Evolutionary conservation across 2,329 filamentous ascomycete species (phyloP).

Genomic region (Fusarium begoniae): DNA sequence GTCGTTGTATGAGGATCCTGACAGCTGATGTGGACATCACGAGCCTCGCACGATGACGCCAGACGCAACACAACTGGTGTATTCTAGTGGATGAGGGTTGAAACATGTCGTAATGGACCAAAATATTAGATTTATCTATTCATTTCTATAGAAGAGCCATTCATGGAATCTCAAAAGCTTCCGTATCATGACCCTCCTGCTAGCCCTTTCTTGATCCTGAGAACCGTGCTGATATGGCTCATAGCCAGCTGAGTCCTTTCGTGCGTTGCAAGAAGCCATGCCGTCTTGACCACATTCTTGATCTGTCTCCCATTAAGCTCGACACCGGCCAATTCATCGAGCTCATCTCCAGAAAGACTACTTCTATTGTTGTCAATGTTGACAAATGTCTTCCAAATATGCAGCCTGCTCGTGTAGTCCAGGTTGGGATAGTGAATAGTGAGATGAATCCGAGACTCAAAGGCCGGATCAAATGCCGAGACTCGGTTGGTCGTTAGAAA

Average conservation of each 20-base stretch:
- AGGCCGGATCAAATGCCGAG: slow-evolving; percentile 4
- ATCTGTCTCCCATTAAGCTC: slow-evolving; percentile 23
- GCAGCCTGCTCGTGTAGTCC: not conserved
- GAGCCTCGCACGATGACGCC: too few species aligned
- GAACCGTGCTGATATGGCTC: not conserved
- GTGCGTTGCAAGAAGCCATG: not conserved
- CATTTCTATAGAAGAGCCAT: not conserved
- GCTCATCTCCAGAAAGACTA: not conserved
- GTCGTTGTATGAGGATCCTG: not conserved
- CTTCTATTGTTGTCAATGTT: fast-evolving
- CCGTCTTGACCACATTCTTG: slow-evolving; percentile 19
- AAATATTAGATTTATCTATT: not conserved
- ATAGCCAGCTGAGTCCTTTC: not conserved
- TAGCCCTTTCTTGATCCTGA: slow-evolving; percentile 3
- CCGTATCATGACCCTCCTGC: not conserved
- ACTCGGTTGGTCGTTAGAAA: slow-evolving; percentile 13
- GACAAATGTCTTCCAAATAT: slow-evolving; percentile 11
- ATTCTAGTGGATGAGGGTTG: fast-evolving
- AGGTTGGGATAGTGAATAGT: slow-evolving; percentile 8
- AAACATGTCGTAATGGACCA: not conserved
- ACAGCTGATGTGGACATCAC: too few species aligned
- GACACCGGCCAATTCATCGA: not conserved
- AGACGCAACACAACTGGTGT: too few species aligned
- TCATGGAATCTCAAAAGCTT: not conserved
- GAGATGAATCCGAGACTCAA: slow-evolving; percentile 14